These are phyloP conservation scores for Tuber magnatum DNA, from an alignment of 495 filamentous ascomycete species.

Conservation along the genomic window DNA sequence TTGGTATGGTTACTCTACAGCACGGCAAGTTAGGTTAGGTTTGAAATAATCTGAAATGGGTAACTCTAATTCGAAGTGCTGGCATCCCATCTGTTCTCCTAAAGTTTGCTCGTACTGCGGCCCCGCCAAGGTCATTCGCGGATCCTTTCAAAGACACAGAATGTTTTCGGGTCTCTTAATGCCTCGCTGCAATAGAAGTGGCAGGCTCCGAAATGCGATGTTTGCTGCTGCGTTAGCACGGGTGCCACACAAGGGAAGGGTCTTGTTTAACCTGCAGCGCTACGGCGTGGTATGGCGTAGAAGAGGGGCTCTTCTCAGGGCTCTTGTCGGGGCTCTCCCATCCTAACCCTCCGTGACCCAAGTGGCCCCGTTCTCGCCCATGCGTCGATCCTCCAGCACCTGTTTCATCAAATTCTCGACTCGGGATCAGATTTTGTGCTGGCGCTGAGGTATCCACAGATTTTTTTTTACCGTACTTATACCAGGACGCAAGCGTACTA, in stretches of 20 bases:
- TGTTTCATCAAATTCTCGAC: conserved; percentile 17
- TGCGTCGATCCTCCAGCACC: conserved; percentile 30
- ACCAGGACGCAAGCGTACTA: too few relatives aligned
- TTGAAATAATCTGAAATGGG: neutral
- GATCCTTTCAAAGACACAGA: neutral
- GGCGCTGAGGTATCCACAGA: too few relatives aligned
- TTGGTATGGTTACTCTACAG: neutral
- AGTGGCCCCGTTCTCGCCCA: conserved; percentile 27
- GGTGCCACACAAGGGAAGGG: conserved; percentile 15
- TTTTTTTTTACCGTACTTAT: too few relatives aligned
- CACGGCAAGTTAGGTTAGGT: neutral
- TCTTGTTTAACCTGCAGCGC: conserved; percentile 22
- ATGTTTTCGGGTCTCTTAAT: neutral
- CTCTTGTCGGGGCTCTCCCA: conserved; percentile 27
- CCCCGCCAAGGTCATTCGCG: neutral
- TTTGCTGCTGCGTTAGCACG: conserved; percentile 17
- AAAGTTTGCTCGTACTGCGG: conserved; percentile 2
- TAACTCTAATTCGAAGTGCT: conserved; percentile 12
- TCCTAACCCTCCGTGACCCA: conserved; percentile 21
- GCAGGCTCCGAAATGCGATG: conserved; percentile 27
- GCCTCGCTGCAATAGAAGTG: conserved; percentile 18
- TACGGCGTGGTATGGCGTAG: conserved; percentile 31
- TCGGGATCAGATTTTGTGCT: neutral
- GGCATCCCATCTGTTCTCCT: neutral
- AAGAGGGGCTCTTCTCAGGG: conserved; percentile 37